Conservation (phyloP, 2,329 filamentous ascomycete species). For the Colletotrichum sp. region DNA sequence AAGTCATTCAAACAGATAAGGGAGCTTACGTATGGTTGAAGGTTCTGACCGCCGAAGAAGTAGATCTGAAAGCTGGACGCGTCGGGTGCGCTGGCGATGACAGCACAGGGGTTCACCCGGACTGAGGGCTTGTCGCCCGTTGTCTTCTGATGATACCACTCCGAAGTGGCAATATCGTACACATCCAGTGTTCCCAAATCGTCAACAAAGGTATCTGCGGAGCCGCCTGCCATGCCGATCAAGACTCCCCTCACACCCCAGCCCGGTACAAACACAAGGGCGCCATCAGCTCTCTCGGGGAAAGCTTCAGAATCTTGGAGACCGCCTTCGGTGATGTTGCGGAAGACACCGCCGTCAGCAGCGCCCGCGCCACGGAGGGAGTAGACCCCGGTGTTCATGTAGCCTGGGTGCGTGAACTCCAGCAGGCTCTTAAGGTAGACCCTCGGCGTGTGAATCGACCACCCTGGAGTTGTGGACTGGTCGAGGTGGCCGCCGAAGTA, state of each 20-base stretch:
- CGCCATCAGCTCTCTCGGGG: slow-evolving; percentile 75
- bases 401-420: slow-evolving; percentile 78
- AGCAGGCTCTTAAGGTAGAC: slow-evolving; percentile 77
- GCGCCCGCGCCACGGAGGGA: slow-evolving; percentile 61
- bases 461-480: slow-evolving; percentile 60
- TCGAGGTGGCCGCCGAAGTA: slow-evolving; percentile 83
- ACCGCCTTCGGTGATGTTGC: slow-evolving; percentile 77
- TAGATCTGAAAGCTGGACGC: slow-evolving; percentile 80
- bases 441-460: slow-evolving; percentile 67
- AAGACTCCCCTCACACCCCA: slow-evolving; percentile 75
- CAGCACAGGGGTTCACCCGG: slow-evolving; percentile 75
- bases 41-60: slow-evolving; percentile 78
- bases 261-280: slow-evolving; percentile 75
- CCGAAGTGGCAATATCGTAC: slow-evolving; percentile 74
- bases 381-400: slow-evolving; percentile 66
- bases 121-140: slow-evolving; percentile 66
- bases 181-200: slow-evolving; percentile 65
- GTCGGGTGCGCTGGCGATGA: slow-evolving; percentile 71
- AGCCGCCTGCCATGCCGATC: slow-evolving; percentile 75
- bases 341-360: slow-evolving; percentile 65
- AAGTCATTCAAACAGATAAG: no score
- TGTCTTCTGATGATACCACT: slow-evolving; percentile 78
- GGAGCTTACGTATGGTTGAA: slow-evolving; percentile 66
- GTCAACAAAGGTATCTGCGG: slow-evolving; percentile 69
- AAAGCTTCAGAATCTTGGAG: slow-evolving; percentile 63